These are phyloP conservation scores for Starmerella kuoi DNA, from an alignment of 805 yeast species.

Conservation along the genomic window DNA sequence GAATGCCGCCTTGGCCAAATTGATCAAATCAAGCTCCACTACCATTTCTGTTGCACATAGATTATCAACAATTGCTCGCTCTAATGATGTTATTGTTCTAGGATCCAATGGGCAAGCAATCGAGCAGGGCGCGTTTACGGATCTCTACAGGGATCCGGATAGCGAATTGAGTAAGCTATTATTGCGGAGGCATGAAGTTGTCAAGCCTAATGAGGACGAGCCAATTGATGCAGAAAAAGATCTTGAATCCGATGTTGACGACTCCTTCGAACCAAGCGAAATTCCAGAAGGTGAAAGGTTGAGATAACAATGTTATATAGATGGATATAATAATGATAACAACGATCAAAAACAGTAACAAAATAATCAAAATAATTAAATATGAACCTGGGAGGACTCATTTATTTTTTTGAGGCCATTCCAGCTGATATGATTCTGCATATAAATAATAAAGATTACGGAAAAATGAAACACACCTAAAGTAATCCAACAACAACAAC, in stretches of 20 bases:
- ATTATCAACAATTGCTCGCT: conserved; percentile 71
- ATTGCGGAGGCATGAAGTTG: conserved; percentile 18
- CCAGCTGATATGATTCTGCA: too few species aligned
- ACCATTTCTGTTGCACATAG: conserved; percentile 82
- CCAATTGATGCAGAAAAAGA: conserved; percentile 8
- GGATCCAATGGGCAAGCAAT: conserved; percentile 62
- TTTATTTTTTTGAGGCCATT: too few species aligned
- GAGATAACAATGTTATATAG: not conserved
- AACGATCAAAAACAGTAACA: too few species aligned
- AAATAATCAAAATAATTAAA: too few species aligned
- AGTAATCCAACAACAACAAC: too few species aligned
- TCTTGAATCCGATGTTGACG: conserved; percentile 12
- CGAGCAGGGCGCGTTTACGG: conserved; percentile 53
- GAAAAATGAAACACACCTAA: too few species aligned
- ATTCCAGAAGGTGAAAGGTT: conserved; percentile 13
- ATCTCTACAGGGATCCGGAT: conserved; percentile 36
- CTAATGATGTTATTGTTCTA: conserved; percentile 69
- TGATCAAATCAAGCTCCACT: conserved; percentile 49
- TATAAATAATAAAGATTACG: too few species aligned
- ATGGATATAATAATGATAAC: too few species aligned
- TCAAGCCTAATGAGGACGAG: conserved; percentile 5
- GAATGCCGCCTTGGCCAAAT: conserved; percentile 50
- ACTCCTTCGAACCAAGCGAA: conserved; percentile 3
- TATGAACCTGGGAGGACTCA: too few species aligned
- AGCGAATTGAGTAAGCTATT: conserved; percentile 38